Base-by-base conservation (phyloP, 306 rosid species). In the Trifolium repens region DNA sequence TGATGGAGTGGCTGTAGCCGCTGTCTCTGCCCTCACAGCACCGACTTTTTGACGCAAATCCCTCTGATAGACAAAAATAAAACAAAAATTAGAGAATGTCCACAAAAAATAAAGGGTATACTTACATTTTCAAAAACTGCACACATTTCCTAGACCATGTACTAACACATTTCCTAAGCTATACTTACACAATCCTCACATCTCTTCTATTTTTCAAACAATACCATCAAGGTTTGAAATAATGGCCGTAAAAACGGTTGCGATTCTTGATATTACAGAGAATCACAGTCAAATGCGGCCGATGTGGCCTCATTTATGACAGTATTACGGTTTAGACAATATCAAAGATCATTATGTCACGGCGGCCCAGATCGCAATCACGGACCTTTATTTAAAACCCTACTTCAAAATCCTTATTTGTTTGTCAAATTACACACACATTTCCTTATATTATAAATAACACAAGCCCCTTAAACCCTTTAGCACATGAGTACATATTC, bases 21-120 rank as follows among this genome's bases (percentile, higher is more conserved):
- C 63, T 65, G 89, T 88, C 73, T 96, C 96, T 0, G 96, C 96
- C 84, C 90, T 88, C 63, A 88, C 88, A 37, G 82, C 79, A 42
- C 88, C 86, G 11, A 47, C 5, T 12, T 73, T 87, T 75, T 79
- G 84, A 67, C 79, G 79, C 49, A 86, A 85, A 55, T 85, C 90
- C 66, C 88, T 90, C 94, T 88, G 83, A 62, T 39, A 73, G 26
- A 63, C 9, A 53, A 7, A 2, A 43, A 1, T 1, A 42, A 22
- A 17, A 53, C 47, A 78, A 9, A 53, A 59, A 76, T 80, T 44
- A 77, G 74, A 58, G 7, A 57, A 40, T 42, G 32, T 15, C 13
- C 14, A 42, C 40, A 1, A 65, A 75, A 61, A 26, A 12, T 2
- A 22, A 15, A 9, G 2, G 27, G 37, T 9, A 69, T 78, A 8